Conservation (phyloP, 2,329 filamentous ascomycete species). For the Ceratocystis colombiana region DNA sequence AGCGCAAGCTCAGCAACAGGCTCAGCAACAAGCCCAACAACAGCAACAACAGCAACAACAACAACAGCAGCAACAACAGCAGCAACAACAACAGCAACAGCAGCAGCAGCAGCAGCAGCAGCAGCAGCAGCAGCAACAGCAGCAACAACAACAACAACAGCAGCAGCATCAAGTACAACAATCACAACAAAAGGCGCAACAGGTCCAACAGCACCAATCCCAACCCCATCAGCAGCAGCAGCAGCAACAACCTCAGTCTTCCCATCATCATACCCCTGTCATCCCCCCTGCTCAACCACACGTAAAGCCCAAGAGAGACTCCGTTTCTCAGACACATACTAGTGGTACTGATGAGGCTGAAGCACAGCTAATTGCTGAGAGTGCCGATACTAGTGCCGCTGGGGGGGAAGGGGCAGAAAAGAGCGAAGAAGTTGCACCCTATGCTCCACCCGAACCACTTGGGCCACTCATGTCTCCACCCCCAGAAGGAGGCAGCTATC, state of each 20-base stretch:
- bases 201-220: conserved; percentile 19
- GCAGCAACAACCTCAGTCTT: conserved; percentile 26
- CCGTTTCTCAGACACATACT: conserved; percentile 16
- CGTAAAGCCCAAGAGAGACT: conserved; percentile 33
- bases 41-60: conserved; percentile 33
- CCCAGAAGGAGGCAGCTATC: conserved; percentile 53
- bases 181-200: conserved; percentile 28
- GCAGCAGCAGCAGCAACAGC: conserved; percentile 27
- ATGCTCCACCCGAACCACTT: conserved; percentile 45
- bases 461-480: conserved; percentile 52
- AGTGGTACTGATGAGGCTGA: conserved; percentile 23
- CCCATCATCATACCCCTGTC: conserved; percentile 22
- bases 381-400: conserved; percentile 39
- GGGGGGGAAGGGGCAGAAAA: conserved; percentile 39
- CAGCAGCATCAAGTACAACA: conserved; percentile 28
- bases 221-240: conserved; percentile 27
- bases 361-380: conserved; percentile 19
- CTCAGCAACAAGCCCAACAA: conserved; percentile 29
- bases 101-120: conserved; percentile 23
- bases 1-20: conserved; percentile 19
- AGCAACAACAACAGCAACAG: conserved; percentile 27
- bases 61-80: conserved; percentile 18
- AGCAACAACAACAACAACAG: conserved; percentile 29
- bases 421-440: conserved; percentile 41
- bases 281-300: conserved; percentile 27